A percentile compares a stretch with the other conserved stretches of the same genome.
These are phyloP conservation scores for Boletus barrowsii DNA, from an alignment of 768 basidiomycete species.

Conservation along the genomic window DNA sequence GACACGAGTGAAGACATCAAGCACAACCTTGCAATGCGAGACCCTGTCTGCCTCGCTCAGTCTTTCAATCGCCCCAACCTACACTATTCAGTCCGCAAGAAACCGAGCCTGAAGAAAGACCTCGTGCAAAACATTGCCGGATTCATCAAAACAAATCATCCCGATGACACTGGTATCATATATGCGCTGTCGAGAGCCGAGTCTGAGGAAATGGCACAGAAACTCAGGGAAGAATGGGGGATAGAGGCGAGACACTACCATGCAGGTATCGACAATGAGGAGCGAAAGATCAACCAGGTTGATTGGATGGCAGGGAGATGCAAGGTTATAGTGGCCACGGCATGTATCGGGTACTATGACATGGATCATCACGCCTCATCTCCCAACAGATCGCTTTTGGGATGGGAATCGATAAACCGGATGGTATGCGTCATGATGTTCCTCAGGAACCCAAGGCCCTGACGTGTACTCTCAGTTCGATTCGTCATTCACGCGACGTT, in stretches of 20 bases:
- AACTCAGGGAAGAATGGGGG: conserved; percentile 54
- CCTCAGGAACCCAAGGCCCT: neutral
- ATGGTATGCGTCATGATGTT: conserved; percentile 44
- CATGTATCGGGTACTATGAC: conserved; percentile 33
- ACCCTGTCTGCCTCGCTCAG: conserved; percentile 58
- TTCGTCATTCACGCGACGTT: conserved; percentile 88
- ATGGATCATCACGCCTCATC: neutral
- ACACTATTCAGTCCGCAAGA: conserved; percentile 61
- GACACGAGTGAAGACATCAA: conserved; percentile 79
- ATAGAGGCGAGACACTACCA: conserved; percentile 81
- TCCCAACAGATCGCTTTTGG: conserved; percentile 82
- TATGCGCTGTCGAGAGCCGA: conserved; percentile 71
- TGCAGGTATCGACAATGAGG: conserved; percentile 64
- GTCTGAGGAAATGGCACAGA: conserved; percentile 79
- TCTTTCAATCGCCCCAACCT: conserved; percentile 97
- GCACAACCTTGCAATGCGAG: conserved; percentile 58
- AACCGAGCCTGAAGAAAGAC: conserved; percentile 41
- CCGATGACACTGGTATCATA: conserved; percentile 71
- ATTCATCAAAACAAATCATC: conserved; percentile 62
- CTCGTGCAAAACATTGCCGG: conserved; percentile 59
- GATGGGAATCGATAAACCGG: conserved; percentile 91
- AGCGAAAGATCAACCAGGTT: conserved; percentile 58
- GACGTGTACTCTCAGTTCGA: conserved; percentile 54
- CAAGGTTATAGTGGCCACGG: conserved; percentile 91
- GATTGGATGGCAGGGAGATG: conserved; percentile 74